Conservation (phyloP, 148 eudicot genomes). For the Euryodendron excelsum region DNA sequence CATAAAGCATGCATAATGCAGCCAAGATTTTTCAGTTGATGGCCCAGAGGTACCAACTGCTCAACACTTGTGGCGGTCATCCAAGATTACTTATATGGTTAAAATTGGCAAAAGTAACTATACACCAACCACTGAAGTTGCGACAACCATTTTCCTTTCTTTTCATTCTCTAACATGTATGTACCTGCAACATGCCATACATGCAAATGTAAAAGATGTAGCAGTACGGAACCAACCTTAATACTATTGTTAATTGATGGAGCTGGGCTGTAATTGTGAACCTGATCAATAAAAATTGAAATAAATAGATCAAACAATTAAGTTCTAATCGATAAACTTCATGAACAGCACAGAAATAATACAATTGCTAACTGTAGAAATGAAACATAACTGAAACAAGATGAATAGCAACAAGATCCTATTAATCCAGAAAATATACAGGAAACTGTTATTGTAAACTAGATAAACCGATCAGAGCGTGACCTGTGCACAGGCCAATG, state of each 20-base stretch:
- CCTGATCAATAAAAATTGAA: slow-evolving; percentile 42
- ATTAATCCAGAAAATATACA: neutral
- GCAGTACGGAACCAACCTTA: slow-evolving; percentile 45
- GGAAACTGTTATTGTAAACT: neutral
- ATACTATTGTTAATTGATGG: slow-evolving; percentile 91
- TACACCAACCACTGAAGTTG: neutral
- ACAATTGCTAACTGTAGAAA: neutral
- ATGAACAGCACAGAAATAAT: neutral
- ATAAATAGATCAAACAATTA: slow-evolving; percentile 6
- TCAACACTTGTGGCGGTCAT: neutral
- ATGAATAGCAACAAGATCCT: neutral
- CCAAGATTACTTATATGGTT: neutral
- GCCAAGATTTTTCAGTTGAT: too few species aligned
- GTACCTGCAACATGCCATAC: neutral
- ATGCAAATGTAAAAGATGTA: neutral
- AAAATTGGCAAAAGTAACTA: neutral
- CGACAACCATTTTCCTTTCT: neutral
- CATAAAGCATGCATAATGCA: neutral
- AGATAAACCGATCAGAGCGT: neutral
- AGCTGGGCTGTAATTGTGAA: slow-evolving; percentile 68
- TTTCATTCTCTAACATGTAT: neutral
- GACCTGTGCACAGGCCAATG: neutral
- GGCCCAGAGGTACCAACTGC: neutral
- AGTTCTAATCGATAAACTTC: neutral
- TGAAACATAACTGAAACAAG: neutral